phyloP scores from a whole-genome alignment of 805 yeast species.

The Candida odintsovae region DNA sequence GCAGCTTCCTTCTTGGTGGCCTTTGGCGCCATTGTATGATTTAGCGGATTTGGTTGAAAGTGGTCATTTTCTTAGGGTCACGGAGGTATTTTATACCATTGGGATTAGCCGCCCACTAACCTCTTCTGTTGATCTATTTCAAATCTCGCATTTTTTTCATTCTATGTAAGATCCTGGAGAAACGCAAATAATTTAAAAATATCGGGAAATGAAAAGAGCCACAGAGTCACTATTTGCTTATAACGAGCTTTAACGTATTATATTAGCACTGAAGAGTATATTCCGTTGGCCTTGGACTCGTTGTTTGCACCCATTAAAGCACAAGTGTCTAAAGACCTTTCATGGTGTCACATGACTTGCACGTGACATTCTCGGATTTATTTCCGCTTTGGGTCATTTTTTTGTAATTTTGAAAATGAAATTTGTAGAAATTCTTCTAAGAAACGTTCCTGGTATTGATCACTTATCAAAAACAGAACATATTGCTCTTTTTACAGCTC shows the following conservation, averaged over 20 bases:
- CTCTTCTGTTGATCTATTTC: neutral
- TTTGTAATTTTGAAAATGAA: neutral
- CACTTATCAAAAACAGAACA: neutral
- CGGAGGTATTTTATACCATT: neutral
- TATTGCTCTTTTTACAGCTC: neutral
- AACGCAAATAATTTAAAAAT: too few species aligned
- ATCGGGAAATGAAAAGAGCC: too few species aligned
- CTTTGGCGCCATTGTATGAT: neutral
- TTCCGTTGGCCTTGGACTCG: too few species aligned
- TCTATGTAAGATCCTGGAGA: neutral
- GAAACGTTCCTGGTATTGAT: neutral
- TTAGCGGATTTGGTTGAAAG: neutral
- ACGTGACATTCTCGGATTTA: neutral
- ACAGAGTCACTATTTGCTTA: neutral
- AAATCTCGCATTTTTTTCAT: neutral
- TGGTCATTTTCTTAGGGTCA: neutral
- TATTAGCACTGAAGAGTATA: too few species aligned
- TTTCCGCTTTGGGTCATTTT: neutral
- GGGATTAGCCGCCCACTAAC: neutral
- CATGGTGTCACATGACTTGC: neutral
- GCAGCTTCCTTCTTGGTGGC: neutral
- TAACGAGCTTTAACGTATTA: too few species aligned
- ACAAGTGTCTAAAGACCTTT: too few species aligned
- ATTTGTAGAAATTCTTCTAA: neutral
- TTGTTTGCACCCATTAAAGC: too few species aligned